Conservation (phyloP, 495 filamentous ascomycete genomes). For the Aspergillus ostianus region DNA sequence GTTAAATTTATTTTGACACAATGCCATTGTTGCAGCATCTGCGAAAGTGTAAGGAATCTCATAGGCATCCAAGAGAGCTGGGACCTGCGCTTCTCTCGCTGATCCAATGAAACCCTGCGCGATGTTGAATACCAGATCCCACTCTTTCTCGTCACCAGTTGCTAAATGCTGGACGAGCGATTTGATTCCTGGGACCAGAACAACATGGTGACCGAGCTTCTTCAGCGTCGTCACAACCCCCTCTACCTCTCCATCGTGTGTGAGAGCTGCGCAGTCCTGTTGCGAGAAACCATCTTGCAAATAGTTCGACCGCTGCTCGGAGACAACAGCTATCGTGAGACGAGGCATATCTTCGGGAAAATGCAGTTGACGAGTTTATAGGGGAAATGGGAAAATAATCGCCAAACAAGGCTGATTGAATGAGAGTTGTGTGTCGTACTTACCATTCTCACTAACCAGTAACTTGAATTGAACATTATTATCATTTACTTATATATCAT, state of each 20-base stretch:
- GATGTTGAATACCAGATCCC: conserved; percentile 26
- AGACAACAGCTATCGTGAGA: conserved; percentile 12
- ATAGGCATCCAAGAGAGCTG: conserved; percentile 27
- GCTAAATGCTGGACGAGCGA: conserved; percentile 19
- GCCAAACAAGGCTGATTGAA: too few species aligned
- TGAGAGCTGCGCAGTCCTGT: conserved; percentile 13
- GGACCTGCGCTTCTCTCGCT: conserved; percentile 26
- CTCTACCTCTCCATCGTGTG: conserved; percentile 13
- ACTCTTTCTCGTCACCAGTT: conserved; percentile 11
- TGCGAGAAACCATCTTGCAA: conserved; percentile 10
- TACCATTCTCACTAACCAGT: too few species aligned
- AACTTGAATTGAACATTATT: too few species aligned
- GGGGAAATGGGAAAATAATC: too few species aligned
- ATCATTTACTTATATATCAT: too few species aligned
- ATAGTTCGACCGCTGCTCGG: conserved; percentile 13
- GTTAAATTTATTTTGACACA: conserved; percentile 25
- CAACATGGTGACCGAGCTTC: conserved; percentile 13
- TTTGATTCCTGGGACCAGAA: conserved; percentile 13
- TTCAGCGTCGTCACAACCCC: conserved; percentile 9
- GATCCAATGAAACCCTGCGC: conserved; percentile 22
- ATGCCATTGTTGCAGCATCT: conserved; percentile 24
- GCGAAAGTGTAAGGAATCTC: conserved; percentile 24
- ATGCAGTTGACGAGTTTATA: too few species aligned
- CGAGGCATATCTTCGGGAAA: too few species aligned
- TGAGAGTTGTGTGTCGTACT: too few species aligned